Evolutionary conservation across 148 eudicot species (phyloP).

Genomic region (Pharnaceum exiguum): DNA sequence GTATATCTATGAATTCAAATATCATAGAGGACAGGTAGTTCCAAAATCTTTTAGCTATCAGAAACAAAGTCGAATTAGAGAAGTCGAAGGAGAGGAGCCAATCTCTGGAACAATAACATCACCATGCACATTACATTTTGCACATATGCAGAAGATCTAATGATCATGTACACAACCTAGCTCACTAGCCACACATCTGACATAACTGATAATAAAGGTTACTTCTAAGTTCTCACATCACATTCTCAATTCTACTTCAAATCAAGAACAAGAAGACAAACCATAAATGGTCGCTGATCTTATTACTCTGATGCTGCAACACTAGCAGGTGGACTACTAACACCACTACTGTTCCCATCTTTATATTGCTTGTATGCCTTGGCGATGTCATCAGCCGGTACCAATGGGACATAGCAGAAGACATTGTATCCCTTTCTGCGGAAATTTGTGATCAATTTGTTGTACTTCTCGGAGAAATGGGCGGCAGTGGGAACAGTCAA

Average conservation of each 20-base stretch:
- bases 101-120: no score
- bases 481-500: constrained; percentile 42
- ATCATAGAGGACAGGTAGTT: no score
- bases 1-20: no score
- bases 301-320: constrained; percentile 2
- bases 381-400: constrained; percentile 53
- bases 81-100: no score
- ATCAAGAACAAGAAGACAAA: background rate
- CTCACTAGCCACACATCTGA: no score
- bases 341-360: constrained; percentile 15
- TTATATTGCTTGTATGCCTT: constrained; percentile 49
- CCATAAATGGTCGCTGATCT: background rate
- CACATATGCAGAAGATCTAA: no score
- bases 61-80: no score
- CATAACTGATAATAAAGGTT: no score
- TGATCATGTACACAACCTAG: no score
- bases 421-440: constrained; percentile 33
- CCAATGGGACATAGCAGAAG: constrained; percentile 37
- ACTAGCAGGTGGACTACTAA: background rate
- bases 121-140: no score
- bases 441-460: constrained; percentile 21
- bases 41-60: no score
- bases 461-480: constrained; percentile 49
- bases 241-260: background rate
- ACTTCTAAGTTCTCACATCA: no score